phyloP scores from a whole-genome alignment of 1,139 yeast genomes.

The Geotrichum klebahnii region DNA sequence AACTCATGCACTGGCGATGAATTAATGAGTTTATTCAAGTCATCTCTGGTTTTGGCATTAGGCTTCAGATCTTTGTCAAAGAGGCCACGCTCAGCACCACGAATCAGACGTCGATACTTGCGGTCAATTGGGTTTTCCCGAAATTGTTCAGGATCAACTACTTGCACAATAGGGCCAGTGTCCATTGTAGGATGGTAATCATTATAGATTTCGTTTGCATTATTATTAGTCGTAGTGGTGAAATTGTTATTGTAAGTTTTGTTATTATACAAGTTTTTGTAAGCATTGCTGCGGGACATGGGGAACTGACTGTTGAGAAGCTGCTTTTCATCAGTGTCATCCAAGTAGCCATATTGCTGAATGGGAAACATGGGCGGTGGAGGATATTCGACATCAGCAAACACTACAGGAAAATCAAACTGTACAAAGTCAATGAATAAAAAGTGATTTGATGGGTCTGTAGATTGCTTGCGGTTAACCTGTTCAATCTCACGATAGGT shows the following conservation, averaged over 20 bases:
- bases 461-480: constrained; percentile 37
- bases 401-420: constrained; percentile 79
- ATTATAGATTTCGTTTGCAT: constrained; percentile 19
- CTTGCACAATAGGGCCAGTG: constrained; percentile 42
- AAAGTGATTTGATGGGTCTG: constrained; percentile 41
- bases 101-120: constrained; percentile 77
- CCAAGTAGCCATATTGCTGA: constrained; percentile 17
- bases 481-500: constrained; percentile 57
- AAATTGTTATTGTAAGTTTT: constrained; percentile 5
- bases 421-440: constrained; percentile 67
- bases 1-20: constrained; percentile 83
- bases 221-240: constrained; percentile 4
- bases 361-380: constrained; percentile 30
- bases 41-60: constrained; percentile 75
- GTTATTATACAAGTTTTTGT: constrained; percentile 11
- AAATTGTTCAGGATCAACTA: constrained; percentile 63
- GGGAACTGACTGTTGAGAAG: constrained; percentile 3
- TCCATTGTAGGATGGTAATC: constrained; percentile 19
- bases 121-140: constrained; percentile 78
- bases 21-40: constrained; percentile 58
- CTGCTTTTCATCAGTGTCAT: constrained; percentile 13
- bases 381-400: constrained; percentile 54
- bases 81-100: constrained; percentile 72
- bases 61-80: constrained; percentile 86
- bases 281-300: constrained; percentile 5